Conservation (phyloP, 495 filamentous ascomycete species). For the Neurospora sublineolata region DNA sequence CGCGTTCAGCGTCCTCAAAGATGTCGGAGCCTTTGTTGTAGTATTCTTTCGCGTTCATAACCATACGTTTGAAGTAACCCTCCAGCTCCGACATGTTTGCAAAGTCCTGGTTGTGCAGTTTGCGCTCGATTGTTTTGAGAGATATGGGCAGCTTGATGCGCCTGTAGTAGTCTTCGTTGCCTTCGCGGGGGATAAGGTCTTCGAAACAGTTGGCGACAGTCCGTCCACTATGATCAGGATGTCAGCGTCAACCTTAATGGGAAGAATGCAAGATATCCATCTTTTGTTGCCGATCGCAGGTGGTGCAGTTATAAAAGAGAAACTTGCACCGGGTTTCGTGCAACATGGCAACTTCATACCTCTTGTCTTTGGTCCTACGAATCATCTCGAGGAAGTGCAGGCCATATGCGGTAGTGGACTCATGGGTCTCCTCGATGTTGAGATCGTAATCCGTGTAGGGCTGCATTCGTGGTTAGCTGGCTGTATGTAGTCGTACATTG, state of each 20-base stretch:
- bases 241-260: slow-evolving; percentile 3
- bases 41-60: slow-evolving; percentile 63
- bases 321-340: background rate
- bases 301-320: background rate
- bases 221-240: slow-evolving; percentile 41
- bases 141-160: slow-evolving; percentile 63
- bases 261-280: background rate
- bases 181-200: slow-evolving; percentile 48
- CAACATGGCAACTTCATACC: slow-evolving; percentile 30
- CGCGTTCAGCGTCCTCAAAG: slow-evolving; percentile 63
- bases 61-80: slow-evolving; percentile 65
- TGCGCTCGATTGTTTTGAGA: slow-evolving; percentile 61
- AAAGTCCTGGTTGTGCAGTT: slow-evolving; percentile 53
- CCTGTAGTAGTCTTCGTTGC: slow-evolving; percentile 62
- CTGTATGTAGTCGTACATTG: background rate
- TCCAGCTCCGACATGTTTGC: slow-evolving; percentile 51
- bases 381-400: slow-evolving; percentile 53
- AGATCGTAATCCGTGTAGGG: slow-evolving; percentile 26
- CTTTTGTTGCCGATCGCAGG: background rate
- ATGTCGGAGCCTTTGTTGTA: slow-evolving; percentile 53
- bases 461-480: slow-evolving; percentile 13
- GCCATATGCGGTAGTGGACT: slow-evolving; percentile 57
- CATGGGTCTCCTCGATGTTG: slow-evolving; percentile 40
- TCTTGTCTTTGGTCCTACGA: slow-evolving; percentile 58
- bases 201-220: slow-evolving; percentile 62